phyloP scores from a whole-genome alignment of 164 flowering plant genomes.

The Umbellularia californica region DNA sequence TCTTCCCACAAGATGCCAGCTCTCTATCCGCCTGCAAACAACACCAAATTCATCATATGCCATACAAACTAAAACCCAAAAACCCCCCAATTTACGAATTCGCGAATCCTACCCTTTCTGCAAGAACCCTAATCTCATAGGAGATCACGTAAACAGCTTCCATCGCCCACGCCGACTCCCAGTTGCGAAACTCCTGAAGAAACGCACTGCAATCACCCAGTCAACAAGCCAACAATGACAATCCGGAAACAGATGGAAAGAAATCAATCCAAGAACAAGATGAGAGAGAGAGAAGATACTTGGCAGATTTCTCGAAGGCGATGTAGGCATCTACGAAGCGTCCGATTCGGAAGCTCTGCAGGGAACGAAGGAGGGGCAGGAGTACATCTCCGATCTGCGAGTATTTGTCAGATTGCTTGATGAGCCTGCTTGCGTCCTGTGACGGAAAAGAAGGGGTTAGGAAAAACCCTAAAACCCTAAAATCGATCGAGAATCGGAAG shows the following conservation, averaged over 20 bases:
- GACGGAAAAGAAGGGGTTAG: background rate
- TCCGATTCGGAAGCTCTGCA: conserved; percentile 57
- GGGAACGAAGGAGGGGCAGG: conserved; percentile 50
- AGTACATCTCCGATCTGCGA: conserved; percentile 65
- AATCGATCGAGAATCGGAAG: too few species aligned
- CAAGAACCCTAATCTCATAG: conserved; percentile 89
- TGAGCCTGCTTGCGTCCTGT: conserved; percentile 68
- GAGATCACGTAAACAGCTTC: conserved; percentile 69
- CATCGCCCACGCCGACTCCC: conserved; percentile 99
- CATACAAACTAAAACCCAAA: background rate
- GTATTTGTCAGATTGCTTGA: conserved; percentile 61
- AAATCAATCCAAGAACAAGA: background rate
- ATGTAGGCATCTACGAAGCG: conserved; percentile 65
- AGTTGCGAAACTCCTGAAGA: conserved; percentile 88
- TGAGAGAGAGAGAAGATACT: conserved; percentile 31
- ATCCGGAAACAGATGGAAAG: too few species aligned
- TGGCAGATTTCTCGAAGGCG: conserved; percentile 81
- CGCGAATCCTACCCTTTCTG: conserved; percentile 64
- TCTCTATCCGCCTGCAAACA: conserved; percentile 81
- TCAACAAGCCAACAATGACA: background rate
- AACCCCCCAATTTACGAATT: background rate
- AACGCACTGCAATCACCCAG: conserved; percentile 57
- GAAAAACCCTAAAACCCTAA: background rate
- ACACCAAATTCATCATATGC: background rate
- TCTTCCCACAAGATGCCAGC: conserved; percentile 70